Conservation (phyloP, 164 flowering plant species). For the Pachysandra terminalis region DNA sequence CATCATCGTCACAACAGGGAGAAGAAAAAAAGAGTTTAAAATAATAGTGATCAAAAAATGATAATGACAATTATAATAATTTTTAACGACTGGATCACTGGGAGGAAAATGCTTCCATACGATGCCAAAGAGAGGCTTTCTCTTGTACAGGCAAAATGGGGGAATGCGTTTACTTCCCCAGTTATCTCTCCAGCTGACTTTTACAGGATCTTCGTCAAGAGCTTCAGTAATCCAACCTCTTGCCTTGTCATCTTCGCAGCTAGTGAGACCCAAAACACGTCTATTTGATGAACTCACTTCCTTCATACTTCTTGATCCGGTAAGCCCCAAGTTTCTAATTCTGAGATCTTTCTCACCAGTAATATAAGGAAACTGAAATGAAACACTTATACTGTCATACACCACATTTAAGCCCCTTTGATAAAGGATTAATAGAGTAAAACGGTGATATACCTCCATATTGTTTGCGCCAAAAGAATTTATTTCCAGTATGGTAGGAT, state of each 20-base stretch:
- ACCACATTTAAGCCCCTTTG: not conserved
- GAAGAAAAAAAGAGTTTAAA: too few relatives aligned
- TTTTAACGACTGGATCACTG: too few relatives aligned
- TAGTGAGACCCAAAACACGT: conserved; percentile 37
- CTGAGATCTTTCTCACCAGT: conserved; percentile 18
- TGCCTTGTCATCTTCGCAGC: conserved; percentile 48
- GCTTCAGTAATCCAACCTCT: conserved; percentile 49
- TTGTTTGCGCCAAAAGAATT: conserved; percentile 68
- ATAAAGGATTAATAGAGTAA: not conserved
- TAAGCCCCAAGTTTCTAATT: conserved; percentile 4
- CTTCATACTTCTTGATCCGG: conserved; percentile 14
- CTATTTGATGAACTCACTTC: conserved; percentile 8
- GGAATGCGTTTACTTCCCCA: conserved; percentile 20
- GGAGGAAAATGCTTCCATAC: conserved; percentile 40
- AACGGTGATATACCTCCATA: conserved; percentile 49
- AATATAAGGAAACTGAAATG: conserved; percentile 47
- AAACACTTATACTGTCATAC: not conserved
- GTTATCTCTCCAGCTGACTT: conserved; percentile 62
- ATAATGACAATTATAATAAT: conserved; percentile 4
- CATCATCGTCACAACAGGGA: conserved; percentile 11
- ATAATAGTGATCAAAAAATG: not conserved
- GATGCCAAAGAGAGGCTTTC: conserved; percentile 24
- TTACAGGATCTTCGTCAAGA: conserved; percentile 35
- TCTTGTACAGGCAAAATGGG: conserved; percentile 57
- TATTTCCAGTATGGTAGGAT: conserved; percentile 72